Percentiles rank a stretch among this genome's conserved stretches.
Evolutionary conservation across 2,329 filamentous ascomycete genomes (phyloP).

Genomic region (Didymella pomorum): DNA sequence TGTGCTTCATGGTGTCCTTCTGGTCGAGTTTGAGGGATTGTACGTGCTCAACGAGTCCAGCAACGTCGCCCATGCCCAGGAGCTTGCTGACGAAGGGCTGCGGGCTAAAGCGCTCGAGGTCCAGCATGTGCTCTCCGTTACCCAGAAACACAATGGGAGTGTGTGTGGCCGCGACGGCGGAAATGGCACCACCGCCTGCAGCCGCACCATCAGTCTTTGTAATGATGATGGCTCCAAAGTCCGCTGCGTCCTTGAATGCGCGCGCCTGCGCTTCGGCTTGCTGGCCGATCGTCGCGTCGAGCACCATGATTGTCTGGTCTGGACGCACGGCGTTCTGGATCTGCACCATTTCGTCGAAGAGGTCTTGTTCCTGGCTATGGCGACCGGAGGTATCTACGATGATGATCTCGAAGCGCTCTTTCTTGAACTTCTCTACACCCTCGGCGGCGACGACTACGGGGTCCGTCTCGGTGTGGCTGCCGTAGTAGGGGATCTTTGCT

Average conservation of each 20-base stretch:
- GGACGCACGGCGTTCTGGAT: constrained; percentile 90
- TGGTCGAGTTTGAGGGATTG: constrained; percentile 95
- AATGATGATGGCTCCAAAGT: constrained; percentile 98
- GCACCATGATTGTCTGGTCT: constrained; percentile 97
- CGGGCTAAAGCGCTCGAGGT: constrained; percentile 90
- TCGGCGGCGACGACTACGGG: constrained; percentile 92
- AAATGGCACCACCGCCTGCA: constrained; percentile 95
- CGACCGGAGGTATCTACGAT: constrained; percentile 97
- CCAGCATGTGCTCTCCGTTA: constrained; percentile 96
- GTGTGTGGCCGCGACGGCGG: constrained; percentile 92
- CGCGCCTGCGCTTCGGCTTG: constrained; percentile 93
- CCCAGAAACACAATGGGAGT: constrained; percentile 98
- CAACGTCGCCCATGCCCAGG: constrained; percentile 96
- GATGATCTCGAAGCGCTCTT: constrained; percentile 97
- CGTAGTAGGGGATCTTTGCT: constrained; percentile 98
- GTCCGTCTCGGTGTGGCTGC: constrained; percentile 94
- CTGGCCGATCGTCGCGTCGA: constrained; percentile 96
- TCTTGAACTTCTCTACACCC: constrained; percentile 98
- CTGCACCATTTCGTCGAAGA: constrained; percentile 98
- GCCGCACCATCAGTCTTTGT: constrained; percentile 98
- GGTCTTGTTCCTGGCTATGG: constrained; percentile 90
- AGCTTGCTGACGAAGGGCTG: constrained; percentile 94
- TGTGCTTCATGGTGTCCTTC: constrained; percentile 99
- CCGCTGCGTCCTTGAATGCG: constrained; percentile 95
- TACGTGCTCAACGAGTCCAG: constrained; percentile 93